Evolutionary conservation across 169 alveolate species (phyloP), one percentile per base, ranked within the genome.

Genomic region (Eimeria necatrix): DNA sequence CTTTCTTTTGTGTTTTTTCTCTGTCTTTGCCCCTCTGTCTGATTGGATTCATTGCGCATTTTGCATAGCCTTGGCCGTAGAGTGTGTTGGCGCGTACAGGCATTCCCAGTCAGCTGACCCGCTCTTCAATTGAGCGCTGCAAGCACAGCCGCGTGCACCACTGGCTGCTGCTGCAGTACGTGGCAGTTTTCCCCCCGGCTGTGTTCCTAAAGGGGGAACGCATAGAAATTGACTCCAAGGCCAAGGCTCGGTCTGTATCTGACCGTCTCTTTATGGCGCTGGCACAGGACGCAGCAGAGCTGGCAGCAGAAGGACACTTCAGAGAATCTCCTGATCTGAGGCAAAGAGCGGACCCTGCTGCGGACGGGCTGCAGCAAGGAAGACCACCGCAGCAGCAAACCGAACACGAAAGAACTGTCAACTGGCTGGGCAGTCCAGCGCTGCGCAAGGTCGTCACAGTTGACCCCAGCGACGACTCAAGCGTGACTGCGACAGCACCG

Each of bases 81-180:
- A 60, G 10, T 32, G 41, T 32, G 41, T 32, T 32, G 41, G 41
- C 41, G 41, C 41, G 49, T 26, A 4, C 81, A 91, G 95, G 95
- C 48, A 24, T 91, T 20, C 95, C 95, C 26, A 81, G 91, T 4
- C 95, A 81, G 20, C 84, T 91, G 83, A 91, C 70, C 20, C 70
- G 81, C 68, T 64, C 71, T 5, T 74, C 91, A 26, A 91, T 91
- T 10, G 95, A 91, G 24, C 59, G 61, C 83, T 56, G 88, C 70
- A 91, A 76, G 68, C 83, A 53, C 9, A 74, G 91, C 84, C 78
- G 74, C n/a, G 61, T 91, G 22, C 91, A 91, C 83, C 70, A 91
- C 95, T 91, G 95, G 95, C 52, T 91, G 95, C 91, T 76, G 70
- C 70, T 91, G 49, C 95, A 91, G 91, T 91, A 91, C 91, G 95